phyloP scores from a whole-genome alignment of 495 filamentous ascomycete genomes.

The Podospora pseudoanserina region DNA sequence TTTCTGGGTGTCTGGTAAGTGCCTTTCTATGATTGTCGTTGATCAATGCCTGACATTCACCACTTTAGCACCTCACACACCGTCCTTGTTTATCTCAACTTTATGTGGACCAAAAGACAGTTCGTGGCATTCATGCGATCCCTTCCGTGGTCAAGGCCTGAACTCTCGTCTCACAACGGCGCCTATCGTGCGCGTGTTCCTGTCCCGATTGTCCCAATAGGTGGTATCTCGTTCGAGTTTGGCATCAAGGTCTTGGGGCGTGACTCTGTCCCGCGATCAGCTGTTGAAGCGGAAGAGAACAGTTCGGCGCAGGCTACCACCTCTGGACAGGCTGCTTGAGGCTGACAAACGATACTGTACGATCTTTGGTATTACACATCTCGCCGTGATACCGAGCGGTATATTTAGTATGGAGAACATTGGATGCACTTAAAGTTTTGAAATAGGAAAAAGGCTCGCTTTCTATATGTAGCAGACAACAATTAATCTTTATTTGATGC shows the following conservation, averaged over 20 bases:
- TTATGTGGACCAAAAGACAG: neutral
- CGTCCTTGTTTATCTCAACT: neutral
- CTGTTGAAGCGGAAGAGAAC: neutral
- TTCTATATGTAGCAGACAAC: neutral
- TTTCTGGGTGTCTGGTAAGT: neutral
- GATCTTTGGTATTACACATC: too few relatives aligned
- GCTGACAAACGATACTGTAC: neutral
- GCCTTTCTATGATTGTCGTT: neutral
- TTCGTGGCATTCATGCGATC: neutral
- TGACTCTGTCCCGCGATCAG: neutral
- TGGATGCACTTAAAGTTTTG: neutral
- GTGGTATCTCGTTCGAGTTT: neutral
- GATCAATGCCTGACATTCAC: neutral
- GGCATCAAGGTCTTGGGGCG: neutral
- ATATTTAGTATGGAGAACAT: neutral
- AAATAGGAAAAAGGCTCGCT: neutral
- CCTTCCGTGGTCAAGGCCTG: neutral
- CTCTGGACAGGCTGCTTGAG: neutral
- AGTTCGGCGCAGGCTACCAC: neutral
- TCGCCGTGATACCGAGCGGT: too few relatives aligned
- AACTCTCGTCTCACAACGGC: neutral
- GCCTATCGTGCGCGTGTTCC: neutral
- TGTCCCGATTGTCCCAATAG: neutral
- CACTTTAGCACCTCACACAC: neutral
- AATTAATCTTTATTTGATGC: slow-evolving; percentile 25